A percentile compares a stretch with the other conserved stretches of the same genome.
Conservation (phyloP, 768 basidiomycete genomes). For the Lactarius hengduanensis region DNA sequence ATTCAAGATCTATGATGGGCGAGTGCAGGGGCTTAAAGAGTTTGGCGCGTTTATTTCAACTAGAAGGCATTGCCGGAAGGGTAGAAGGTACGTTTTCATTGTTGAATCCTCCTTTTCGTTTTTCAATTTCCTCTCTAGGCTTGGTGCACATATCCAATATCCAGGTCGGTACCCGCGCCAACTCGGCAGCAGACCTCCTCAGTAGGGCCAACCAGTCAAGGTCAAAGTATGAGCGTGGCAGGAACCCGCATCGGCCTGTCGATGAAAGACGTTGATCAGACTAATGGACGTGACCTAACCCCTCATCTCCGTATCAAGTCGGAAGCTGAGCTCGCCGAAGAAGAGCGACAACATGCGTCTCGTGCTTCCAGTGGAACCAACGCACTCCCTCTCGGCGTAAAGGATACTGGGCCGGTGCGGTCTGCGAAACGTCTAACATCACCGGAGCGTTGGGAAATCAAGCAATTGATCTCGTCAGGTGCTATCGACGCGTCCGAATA, state of each 20-base stretch:
- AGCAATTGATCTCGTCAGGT: conserved; percentile 96
- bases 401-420: conserved; percentile 53
- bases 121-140: conserved; percentile 47
- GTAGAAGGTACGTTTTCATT: conserved; percentile 72
- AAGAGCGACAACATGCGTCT: conserved; percentile 63
- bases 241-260: conserved; percentile 81
- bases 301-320: conserved; percentile 94
- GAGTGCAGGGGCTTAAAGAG: conserved; percentile 82
- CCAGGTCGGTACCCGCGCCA: conserved; percentile 78
- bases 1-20: conserved; percentile 94
- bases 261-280: conserved; percentile 98
- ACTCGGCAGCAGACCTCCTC: conserved; percentile 83
- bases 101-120: conserved; percentile 9
- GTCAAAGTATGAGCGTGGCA: conserved; percentile 96
- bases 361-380: conserved; percentile 81
- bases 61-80: conserved; percentile 84
- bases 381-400: conserved; percentile 71
- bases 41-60: conserved; percentile 92
- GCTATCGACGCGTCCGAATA: conserved; percentile 91
- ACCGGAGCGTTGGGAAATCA: conserved; percentile 99
- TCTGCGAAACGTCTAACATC: conserved; percentile 90
- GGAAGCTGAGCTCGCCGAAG: conserved; percentile 83
- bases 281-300: conserved; percentile 83
- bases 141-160: conserved; percentile 97
- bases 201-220: conserved; percentile 81